These are phyloP conservation scores for Tricholoma matsutake DNA, from an alignment of 768 basidiomycete genomes.

Conservation along the genomic window DNA sequence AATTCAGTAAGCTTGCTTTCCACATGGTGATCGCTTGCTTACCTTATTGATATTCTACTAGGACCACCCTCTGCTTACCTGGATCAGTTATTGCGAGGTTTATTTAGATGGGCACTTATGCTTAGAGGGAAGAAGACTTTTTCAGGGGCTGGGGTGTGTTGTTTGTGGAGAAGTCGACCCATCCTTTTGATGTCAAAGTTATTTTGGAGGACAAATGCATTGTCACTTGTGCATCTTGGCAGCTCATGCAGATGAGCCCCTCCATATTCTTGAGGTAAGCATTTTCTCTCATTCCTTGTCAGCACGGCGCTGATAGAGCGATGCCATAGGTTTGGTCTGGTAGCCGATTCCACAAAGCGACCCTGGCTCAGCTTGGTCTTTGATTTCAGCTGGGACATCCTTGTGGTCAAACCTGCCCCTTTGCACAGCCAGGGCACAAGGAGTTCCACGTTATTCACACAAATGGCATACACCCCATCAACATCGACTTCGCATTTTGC, in stretches of 20 bases:
- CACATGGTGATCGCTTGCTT: background rate
- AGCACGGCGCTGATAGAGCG: no score
- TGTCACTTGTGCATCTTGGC: background rate
- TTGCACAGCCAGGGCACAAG: no score
- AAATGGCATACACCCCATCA: no score
- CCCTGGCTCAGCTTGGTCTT: background rate
- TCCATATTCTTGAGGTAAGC: background rate
- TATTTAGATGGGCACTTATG: background rate
- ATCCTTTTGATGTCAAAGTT: background rate
- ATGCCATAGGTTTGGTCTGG: background rate
- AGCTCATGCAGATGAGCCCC: no score
- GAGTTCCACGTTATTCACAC: no score
- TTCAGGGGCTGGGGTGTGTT: background rate
- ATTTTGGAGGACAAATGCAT: background rate
- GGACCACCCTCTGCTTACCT: background rate
- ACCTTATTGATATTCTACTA: background rate
- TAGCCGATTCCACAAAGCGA: background rate
- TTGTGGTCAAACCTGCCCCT: no score
- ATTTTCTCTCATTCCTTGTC: background rate
- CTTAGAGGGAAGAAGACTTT: background rate
- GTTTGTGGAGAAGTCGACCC: background rate
- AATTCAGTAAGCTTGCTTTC: no score
- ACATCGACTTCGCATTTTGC: no score
- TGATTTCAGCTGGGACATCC: background rate
- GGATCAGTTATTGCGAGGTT: no score